Conservation (phyloP, 1,284 basidiomycete genomes). For the Rhizopogon parksii region DNA sequence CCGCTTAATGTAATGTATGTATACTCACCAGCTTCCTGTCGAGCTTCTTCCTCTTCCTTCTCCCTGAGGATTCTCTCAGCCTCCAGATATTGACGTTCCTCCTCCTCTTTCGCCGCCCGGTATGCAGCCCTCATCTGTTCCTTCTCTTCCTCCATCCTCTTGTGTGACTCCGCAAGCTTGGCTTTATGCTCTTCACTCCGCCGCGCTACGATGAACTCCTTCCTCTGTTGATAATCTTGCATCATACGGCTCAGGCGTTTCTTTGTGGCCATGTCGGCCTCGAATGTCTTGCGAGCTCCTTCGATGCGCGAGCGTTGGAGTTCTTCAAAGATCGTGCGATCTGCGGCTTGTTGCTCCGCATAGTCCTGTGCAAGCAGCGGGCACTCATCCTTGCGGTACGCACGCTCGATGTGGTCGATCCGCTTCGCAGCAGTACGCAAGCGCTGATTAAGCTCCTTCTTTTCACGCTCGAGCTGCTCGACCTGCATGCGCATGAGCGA, state of each 20-base stretch:
- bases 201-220: constrained; percentile 54
- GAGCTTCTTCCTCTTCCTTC: constrained; percentile 47
- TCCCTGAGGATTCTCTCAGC: constrained; percentile 31
- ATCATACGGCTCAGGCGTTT: constrained; percentile 69
- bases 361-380: constrained; percentile 87
- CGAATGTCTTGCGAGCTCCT: constrained; percentile 55
- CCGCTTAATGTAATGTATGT: not conserved
- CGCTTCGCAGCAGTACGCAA: constrained; percentile 85
- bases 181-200: constrained; percentile 69
- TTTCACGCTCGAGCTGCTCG: constrained; percentile 94
- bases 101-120: constrained; percentile 53
- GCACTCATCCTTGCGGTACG: constrained; percentile 90
- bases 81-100: constrained; percentile 47
- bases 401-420: constrained; percentile 94
- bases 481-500: constrained; percentile 90
- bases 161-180: constrained; percentile 51
- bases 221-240: constrained; percentile 64
- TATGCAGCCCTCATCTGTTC: constrained; percentile 57
- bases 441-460: constrained; percentile 81
- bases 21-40: constrained; percentile 46
- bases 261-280: constrained; percentile 75
- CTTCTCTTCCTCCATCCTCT: constrained; percentile 85
- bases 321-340: constrained; percentile 65
- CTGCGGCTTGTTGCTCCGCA: constrained; percentile 75
- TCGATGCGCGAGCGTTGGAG: constrained; percentile 61